Evolutionary conservation across 805 yeast genomes (phyloP), one percentile per base, ranked within the genome.

Genomic region (Phaffomyces antillensis): DNA sequence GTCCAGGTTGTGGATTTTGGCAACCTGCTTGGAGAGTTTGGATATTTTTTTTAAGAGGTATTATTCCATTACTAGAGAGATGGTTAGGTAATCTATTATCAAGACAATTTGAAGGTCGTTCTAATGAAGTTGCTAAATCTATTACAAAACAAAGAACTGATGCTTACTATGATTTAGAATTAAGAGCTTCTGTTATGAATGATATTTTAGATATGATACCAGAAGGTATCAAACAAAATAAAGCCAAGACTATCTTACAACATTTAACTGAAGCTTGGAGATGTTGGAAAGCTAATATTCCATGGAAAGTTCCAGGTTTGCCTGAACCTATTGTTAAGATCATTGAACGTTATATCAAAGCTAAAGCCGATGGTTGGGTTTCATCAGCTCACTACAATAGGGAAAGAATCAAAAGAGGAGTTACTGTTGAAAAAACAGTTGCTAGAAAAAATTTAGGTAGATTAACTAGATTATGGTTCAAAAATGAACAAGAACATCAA

Each of bases 1-100:
- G 99, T 3, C 98, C 99, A 1, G 99, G 99, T 0, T 86, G 96
- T 68, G 99, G 99, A 1, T 86, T 93, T 62, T 93, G 99, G 99
- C 98, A 93, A 59, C 99, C 99, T 0, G 86, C 96, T 1, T 93
- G 98, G 99, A 71, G 96, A 53, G 91, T 90, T 2, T 93, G 99
- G 99, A 69, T 93, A 2, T 85, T 81, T 43, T 91, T 91, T 63
- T 65, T 93, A 67, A 73, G 99, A 54, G 99, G 99, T 17, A 82
- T 82, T 16, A 83, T 89, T 23, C 99, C 99, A 0, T 64, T 93
- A 42, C 67, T 93, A 16, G 99, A 93, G 63, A 71, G 97, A 62
- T 93, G 99, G 99, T 68, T 93, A 28, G 96, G 96, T 1, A 93
- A 93, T 53, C 68, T 93, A 45, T 66, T 93, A 35, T 83, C 95